Evolutionary conservation across 257 asterid species (phyloP), one percentile per base, ranked within the genome.

Genomic region (Ophiorrhiza pumila): DNA sequence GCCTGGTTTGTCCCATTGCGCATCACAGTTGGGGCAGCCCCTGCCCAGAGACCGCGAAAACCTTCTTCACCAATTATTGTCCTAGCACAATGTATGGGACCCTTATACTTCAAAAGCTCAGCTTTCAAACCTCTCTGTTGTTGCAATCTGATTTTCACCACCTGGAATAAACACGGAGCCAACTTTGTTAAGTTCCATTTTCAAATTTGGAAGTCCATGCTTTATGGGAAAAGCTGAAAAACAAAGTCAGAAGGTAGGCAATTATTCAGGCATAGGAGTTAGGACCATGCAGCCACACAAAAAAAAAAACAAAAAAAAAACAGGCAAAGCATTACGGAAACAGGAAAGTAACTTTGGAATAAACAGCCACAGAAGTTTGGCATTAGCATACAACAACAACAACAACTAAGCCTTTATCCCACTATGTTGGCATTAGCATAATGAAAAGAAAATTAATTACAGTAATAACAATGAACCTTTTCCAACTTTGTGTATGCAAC

Each of bases 1-100:
- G 99, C 99, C 72, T 94, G 99, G 81, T 94, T 94, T 1, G 96
- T 94, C 72, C 99, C 99, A 41, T 94, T 94, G 52, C 99, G 99
- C 98, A 94, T 94, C 60, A 91, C 90, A 4, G 99, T 94, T 68
- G 99, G 99, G 73, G 97, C 75, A 27, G 97, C 98, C 58, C 99
- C 99, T 0, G 98, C 87, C 99, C 99, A 94, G 46, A 94, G 89
- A 74, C 98, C 98, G 25, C 79, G 80, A 9, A 94, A 4, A 59
- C 99, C 99, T 78, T 93, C 98, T 83, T 93, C 97, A n/a, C 81
- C 86, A 72, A 91, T 47, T 65, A 91, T 91, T 66, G 73, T 66
- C 55, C 83, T 80, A 59, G 96, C 97, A 83, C 98, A 93, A 50
- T 93, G 90, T 29, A 91, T 27, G 31, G 97, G 98, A 56, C 98